Percentiles rank a stretch among this genome's conserved stretches.
Evolutionary conservation across 192 early-diverging fungal genomes (phyloP).

Genomic region (Funneliformis geosporum): DNA sequence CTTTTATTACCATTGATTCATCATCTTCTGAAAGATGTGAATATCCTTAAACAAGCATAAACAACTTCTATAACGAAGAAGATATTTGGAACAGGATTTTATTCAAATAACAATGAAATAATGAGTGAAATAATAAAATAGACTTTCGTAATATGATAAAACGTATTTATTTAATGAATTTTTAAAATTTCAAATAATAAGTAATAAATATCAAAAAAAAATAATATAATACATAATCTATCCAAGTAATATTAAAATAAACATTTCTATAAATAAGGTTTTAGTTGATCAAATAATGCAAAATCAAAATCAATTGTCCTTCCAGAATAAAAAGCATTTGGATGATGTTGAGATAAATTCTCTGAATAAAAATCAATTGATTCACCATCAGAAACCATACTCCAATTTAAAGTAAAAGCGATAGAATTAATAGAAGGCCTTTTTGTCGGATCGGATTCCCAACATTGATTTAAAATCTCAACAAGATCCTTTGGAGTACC

Average conservation of each 20-base stretch:
- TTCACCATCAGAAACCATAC: neutral
- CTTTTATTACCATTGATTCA: no score
- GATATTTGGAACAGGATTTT: no score
- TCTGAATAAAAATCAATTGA: neutral
- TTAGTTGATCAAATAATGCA: neutral
- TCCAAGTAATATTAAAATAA: neutral
- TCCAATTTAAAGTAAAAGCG: neutral
- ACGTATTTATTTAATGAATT: no score
- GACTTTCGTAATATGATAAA: no score
- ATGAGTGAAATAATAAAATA: no score
- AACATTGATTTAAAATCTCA: neutral
- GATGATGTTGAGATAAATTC: neutral
- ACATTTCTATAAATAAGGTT: neutral
- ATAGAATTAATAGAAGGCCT: neutral
- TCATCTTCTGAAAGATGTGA: no score
- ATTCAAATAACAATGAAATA: no score
- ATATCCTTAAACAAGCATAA: no score
- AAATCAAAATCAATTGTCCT: neutral
- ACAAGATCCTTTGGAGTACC: neutral
- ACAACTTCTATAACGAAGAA: no score
- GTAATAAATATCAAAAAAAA: no score
- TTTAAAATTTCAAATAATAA: no score
- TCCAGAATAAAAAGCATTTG: neutral
- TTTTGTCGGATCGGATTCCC: slow-evolving; percentile 15
- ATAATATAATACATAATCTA: no score